These are phyloP conservation scores for Biscutella laevigata DNA, from an alignment of 441 rosid genomes.

Conservation along the genomic window DNA sequence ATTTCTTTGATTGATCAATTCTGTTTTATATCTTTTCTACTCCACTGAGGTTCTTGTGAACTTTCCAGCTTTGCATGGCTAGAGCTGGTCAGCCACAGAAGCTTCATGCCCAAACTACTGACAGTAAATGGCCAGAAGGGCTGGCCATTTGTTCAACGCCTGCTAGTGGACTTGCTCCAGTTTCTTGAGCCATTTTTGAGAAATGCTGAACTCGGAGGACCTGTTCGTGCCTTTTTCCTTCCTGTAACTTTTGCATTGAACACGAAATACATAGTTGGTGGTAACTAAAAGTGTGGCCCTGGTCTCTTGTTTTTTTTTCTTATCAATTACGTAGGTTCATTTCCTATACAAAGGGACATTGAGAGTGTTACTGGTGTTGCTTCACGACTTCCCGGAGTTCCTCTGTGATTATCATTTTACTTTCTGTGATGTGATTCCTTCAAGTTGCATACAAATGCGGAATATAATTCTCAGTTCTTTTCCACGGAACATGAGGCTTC, in stretches of 20 bases:
- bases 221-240: constrained; percentile 44
- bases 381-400: constrained; percentile 98
- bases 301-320: constrained; percentile 16
- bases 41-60: constrained; percentile 20
- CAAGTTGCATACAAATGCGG: constrained; percentile 99
- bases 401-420: constrained; percentile 96
- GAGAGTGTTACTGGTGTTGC: constrained; percentile 88
- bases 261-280: constrained; percentile 1
- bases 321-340: constrained; percentile 50
- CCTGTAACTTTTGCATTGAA: background rate
- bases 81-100: constrained; percentile 91
- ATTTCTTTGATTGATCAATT: background rate
- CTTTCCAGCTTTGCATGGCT: constrained; percentile 92
- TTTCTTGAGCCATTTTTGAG: constrained; percentile 96
- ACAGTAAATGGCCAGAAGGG: constrained; percentile 85
- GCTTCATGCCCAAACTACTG: constrained; percentile 97
- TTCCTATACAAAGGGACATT: constrained; percentile 88
- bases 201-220: constrained; percentile 76
- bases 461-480: constrained; percentile 93
- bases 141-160: constrained; percentile 89
- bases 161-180: constrained; percentile 89
- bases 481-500: constrained; percentile 96
- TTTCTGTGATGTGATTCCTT: constrained; percentile 96
- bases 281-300: background rate
- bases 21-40: background rate